A percentile compares a stretch with the other conserved stretches of the same genome.
Conservation (phyloP, 1,284 basidiomycete species). For the Coniophora puteana region DNA sequence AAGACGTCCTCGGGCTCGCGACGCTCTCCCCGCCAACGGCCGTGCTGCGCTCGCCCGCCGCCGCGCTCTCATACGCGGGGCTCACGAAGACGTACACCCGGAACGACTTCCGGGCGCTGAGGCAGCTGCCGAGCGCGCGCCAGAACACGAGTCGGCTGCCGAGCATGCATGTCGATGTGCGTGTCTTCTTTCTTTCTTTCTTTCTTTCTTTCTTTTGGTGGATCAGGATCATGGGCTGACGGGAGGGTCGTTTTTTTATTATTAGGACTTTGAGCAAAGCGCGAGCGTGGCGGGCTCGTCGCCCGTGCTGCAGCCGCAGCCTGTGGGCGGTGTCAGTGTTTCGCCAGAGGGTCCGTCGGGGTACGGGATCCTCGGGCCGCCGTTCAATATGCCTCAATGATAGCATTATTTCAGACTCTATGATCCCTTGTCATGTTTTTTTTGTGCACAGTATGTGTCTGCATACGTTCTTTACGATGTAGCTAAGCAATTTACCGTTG, state of each 20-base stretch:
- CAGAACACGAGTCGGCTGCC: conserved; percentile 79
- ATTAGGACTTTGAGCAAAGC: conserved; percentile 30
- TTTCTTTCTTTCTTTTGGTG: conserved; percentile 3
- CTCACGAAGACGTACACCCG: conserved; percentile 74
- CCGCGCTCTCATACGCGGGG: no score
- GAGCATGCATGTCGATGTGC: conserved; percentile 74
- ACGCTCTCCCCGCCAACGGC: conserved; percentile 55
- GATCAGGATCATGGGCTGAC: background rate
- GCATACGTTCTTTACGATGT: no score
- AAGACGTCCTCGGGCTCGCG: conserved; percentile 21
- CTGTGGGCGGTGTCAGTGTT: conserved; percentile 3
- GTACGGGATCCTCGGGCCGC: conserved; percentile 29
- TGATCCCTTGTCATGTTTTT: no score
- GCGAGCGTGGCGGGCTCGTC: no score
- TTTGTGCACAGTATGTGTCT: conserved; percentile 3
- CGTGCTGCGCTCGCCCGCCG: conserved; percentile 65
- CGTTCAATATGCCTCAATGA: conserved; percentile 26
- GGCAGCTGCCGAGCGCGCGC: conserved; percentile 60
- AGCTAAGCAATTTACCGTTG: no score
- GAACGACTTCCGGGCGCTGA: conserved; percentile 74
- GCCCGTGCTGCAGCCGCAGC: conserved; percentile 26
- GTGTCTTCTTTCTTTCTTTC: conserved; percentile 26
- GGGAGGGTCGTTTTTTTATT: conserved; percentile 1
- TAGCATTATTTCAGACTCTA: no score
- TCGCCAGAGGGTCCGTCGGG: conserved; percentile 20